A percentile compares a stretch with the other conserved stretches of the same genome.
Conservation (phyloP, 1,284 basidiomycete species). For the Trametes hirsuta region DNA sequence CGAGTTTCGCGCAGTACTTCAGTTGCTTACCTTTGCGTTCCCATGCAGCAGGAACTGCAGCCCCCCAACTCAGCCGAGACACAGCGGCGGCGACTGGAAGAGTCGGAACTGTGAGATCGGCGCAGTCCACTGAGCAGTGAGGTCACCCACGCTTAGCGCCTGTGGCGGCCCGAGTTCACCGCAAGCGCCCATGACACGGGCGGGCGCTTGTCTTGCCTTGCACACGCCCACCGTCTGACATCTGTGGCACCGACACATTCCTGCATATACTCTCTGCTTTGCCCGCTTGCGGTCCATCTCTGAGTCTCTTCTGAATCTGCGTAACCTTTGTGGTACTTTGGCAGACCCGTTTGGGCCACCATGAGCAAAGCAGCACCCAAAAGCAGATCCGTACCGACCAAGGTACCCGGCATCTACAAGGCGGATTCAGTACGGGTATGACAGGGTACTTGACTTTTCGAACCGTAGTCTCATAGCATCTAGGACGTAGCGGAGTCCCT, state of each 20-base stretch:
- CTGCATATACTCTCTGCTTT: no score
- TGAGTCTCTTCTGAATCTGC: no score
- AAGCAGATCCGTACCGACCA: slow-evolving; percentile 16
- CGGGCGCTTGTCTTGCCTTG: not conserved
- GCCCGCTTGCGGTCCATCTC: no score
- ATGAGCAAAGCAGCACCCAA: slow-evolving; percentile 24
- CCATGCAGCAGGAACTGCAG: no score
- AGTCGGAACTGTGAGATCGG: not conserved
- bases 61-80: not conserved
- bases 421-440: slow-evolving; percentile 21
- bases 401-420: slow-evolving; percentile 23
- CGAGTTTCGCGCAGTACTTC: not conserved
- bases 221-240: not conserved
- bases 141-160: not conserved
- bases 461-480: not conserved
- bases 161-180: no score
- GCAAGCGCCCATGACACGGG: not conserved
- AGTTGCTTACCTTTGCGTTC: not conserved
- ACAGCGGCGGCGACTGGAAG: not conserved
- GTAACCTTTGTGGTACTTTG: not conserved
- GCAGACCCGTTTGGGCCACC: no score
- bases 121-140: not conserved
- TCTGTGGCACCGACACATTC: not conserved
- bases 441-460: not conserved
- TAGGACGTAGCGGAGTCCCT: slow-evolving; percentile 94